Percentiles rank a stretch among this genome's conserved stretches.
Evolutionary conservation across 805 yeast genomes (phyloP).

Genomic region (Ogataea naganishii): DNA sequence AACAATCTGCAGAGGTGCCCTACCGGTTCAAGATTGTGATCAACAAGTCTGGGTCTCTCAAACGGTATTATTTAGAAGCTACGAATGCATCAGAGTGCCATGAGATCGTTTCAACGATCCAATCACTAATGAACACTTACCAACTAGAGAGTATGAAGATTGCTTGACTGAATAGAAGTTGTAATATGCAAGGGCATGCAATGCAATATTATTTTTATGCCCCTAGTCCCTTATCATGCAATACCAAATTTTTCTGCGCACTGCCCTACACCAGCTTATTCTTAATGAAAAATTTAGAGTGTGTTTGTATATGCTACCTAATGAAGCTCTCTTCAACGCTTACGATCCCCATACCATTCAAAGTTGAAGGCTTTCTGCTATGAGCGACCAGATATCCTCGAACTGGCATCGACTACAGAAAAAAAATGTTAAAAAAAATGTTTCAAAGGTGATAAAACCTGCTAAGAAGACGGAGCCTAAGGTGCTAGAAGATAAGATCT

Average conservation of each 20-base stretch:
- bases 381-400: constrained; percentile 23
- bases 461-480: constrained; percentile 1
- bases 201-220: too few species aligned
- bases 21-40: constrained; percentile 76
- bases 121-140: constrained; percentile 47
- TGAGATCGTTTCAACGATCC: constrained; percentile 70
- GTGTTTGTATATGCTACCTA: too few species aligned
- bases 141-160: too few species aligned
- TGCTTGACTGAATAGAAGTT: too few species aligned
- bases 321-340: too few species aligned
- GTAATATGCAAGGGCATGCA: too few species aligned
- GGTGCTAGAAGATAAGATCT: constrained; percentile 1
- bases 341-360: too few species aligned
- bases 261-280: too few species aligned
- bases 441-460: constrained; percentile 3
- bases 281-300: too few species aligned
- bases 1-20: constrained; percentile 70
- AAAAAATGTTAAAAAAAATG: constrained; percentile 6
- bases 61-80: constrained; percentile 85
- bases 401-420: constrained; percentile 24
- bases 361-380: too few species aligned
- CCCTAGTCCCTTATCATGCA: too few species aligned
- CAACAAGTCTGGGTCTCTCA: constrained; percentile 56
- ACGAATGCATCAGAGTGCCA: constrained; percentile 46
- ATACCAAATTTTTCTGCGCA: too few species aligned